Evolutionary conservation across 768 basidiomycete species (phyloP).

Genomic region (Sutorius australiensis): DNA sequence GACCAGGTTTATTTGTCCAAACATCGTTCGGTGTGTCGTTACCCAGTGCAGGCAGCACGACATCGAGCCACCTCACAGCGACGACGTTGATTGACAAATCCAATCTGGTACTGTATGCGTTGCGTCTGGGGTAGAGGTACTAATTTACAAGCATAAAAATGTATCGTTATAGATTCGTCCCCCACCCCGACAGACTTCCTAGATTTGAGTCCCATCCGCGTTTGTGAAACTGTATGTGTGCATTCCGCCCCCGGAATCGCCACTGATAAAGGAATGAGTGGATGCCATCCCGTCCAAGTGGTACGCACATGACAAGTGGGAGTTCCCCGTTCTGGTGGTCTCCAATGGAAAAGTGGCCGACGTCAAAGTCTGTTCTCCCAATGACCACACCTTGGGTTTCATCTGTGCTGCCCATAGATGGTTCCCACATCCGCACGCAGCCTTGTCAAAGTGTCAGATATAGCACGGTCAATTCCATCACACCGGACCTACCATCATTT

Average conservation of each 20-base stretch:
- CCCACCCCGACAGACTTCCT: neutral
- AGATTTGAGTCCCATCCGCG: slow-evolving; percentile 18
- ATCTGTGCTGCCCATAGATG: slow-evolving; percentile 37
- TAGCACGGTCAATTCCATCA: neutral
- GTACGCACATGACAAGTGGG: slow-evolving; percentile 58
- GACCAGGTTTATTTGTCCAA: slow-evolving; percentile 31
- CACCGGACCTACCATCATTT: slow-evolving; percentile 49
- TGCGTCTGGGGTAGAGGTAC: neutral
- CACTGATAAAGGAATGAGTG: slow-evolving; percentile 34
- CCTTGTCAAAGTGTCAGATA: slow-evolving; percentile 37
- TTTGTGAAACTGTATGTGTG: slow-evolving; percentile 40
- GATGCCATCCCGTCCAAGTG: neutral
- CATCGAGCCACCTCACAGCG: neutral
- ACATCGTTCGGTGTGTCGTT: slow-evolving; percentile 11
- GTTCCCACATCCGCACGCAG: slow-evolving; percentile 69
- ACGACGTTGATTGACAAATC: neutral
- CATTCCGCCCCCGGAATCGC: slow-evolving; percentile 48
- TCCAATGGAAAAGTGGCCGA: slow-evolving; percentile 58
- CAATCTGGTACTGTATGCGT: neutral
- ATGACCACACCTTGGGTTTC: slow-evolving; percentile 45
- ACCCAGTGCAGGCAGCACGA: neutral
- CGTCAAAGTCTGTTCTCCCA: slow-evolving; percentile 52
- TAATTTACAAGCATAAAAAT: slow-evolving; percentile 11
- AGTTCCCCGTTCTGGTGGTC: slow-evolving; percentile 50
- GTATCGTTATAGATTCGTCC: neutral